Base-by-base conservation (phyloP, 768 basidiomycete genomes). In the Boletus subcaerulescens region DNA sequence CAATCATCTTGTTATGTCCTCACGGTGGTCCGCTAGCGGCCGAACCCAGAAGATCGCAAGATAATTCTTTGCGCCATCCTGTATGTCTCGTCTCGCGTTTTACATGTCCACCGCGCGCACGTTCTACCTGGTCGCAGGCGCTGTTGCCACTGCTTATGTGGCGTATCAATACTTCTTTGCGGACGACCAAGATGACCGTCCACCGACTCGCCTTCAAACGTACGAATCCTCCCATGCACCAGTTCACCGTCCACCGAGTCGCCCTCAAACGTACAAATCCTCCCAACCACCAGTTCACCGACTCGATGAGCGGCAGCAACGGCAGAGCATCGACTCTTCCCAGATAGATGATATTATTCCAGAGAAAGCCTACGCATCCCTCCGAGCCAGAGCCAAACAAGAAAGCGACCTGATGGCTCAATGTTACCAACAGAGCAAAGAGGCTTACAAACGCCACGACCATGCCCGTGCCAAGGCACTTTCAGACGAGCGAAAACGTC, bases 391-490 rank as follows among this genome's bases (percentile, higher is more conserved):
- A 50, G 96, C 96, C 1, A 86, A 84, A 51, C 76, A 78, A 48
- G 89, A 91, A 67, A 91, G 90, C 2, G 87, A 92, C 58, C 63
- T 77, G 60, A 93, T 89, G 91, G 80, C 78, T 15, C 73, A 73
- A 33, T 80, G 75, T 50, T 89, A 85, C 66, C 75, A 81, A 47
- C 74, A 85, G 65, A 87, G 89, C 63, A 81, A 89, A 65, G 74
- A 82, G 53, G 91, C 92, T 2, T 94, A 94, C 65, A 71, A 77
- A 46, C 72, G 76, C 12, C 81, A 86, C 3, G 84, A 97, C 61
- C 86, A 86, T 18, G 89, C 83, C 1, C 72, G 72, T 29, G 93
- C 94, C 35, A 94, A 96, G 71, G 76, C 86, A 48, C 78, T 97
- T 17, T 89, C 86, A 26, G 82, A 86, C 48, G 63, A 92, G 67